Percentiles rank a stretch among this genome's conserved stretches.
Conservation (phyloP, 768 basidiomycete species). For the Astraeus odoratus region DNA sequence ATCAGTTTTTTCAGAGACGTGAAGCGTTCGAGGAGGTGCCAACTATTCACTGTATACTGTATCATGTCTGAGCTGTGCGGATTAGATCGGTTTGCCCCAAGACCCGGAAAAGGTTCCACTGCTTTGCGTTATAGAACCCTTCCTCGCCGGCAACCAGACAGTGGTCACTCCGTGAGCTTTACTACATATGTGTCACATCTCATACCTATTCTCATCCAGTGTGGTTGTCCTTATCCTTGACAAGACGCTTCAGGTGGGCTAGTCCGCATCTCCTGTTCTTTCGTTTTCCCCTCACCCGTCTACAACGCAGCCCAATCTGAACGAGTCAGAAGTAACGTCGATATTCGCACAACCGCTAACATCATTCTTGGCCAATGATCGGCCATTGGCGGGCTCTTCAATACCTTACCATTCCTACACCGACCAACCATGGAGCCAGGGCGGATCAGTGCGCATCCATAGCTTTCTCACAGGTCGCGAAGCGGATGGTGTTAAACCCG, state of each 20-base stretch:
- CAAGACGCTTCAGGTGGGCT: slow-evolving; percentile 55
- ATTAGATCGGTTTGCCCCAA: slow-evolving; percentile 74
- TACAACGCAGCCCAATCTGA: slow-evolving; percentile 61
- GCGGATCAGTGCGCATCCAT: slow-evolving; percentile 48
- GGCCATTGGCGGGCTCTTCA: slow-evolving; percentile 42
- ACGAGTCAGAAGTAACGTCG: slow-evolving; percentile 67
- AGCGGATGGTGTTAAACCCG: slow-evolving; percentile 78
- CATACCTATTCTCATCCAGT: slow-evolving; percentile 30
- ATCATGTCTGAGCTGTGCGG: not conserved
- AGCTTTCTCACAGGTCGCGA: slow-evolving; percentile 84
- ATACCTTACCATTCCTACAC: slow-evolving; percentile 54
- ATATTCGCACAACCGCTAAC: slow-evolving; percentile 83
- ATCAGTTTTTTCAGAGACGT: slow-evolving; percentile 46
- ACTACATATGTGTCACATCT: not conserved
- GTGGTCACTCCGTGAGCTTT: slow-evolving; percentile 77
- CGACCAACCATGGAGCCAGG: slow-evolving; percentile 45
- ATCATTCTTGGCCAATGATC: slow-evolving; percentile 61
- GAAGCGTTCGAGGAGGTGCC: slow-evolving; percentile 87
- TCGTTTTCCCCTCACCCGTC: not conserved
- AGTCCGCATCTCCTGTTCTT: slow-evolving; percentile 9
- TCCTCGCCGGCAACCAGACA: slow-evolving; percentile 61
- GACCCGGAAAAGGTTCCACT: slow-evolving; percentile 66
- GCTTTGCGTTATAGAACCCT: slow-evolving; percentile 74
- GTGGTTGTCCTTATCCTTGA: slow-evolving; percentile 84
- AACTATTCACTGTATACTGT: not conserved